These are phyloP conservation scores for Podospora conica DNA, from an alignment of 495 filamentous ascomycete species.

Conservation along the genomic window DNA sequence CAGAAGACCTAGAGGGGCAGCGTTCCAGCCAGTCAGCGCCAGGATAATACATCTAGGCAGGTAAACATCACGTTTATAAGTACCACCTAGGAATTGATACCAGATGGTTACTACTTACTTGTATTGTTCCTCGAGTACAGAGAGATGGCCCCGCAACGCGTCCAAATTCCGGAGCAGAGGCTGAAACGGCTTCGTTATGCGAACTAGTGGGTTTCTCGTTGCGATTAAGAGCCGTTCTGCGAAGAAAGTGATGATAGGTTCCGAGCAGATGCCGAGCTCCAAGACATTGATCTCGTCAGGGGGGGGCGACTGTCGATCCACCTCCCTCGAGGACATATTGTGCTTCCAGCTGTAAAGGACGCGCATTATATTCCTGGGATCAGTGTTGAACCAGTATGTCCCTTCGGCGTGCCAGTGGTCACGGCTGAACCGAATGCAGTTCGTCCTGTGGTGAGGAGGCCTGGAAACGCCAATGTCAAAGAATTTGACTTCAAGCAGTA, in stretches of 20 bases:
- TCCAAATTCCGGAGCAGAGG: neutral
- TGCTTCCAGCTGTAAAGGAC: neutral
- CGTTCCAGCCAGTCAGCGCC: too few species aligned
- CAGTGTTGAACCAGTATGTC: neutral
- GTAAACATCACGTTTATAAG: too few species aligned
- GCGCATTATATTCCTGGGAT: neutral
- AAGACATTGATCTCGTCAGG: constrained; percentile 12
- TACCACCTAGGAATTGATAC: too few species aligned
- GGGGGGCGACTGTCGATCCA: neutral
- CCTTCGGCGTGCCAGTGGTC: too few species aligned
- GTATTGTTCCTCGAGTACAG: neutral
- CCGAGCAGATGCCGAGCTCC: constrained; percentile 1
- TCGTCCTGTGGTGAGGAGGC: too few species aligned
- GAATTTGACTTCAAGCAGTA: neutral
- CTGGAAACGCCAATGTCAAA: neutral
- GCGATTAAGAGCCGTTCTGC: neutral
- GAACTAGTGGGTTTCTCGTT: neutral
- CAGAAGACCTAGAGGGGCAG: too few species aligned
- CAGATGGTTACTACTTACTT: neutral
- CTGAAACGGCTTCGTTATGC: constrained; percentile 5
- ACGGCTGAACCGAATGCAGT: too few species aligned
- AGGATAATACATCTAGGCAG: too few species aligned
- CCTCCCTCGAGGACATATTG: neutral
- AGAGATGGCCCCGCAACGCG: neutral
- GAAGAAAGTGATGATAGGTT: constrained; percentile 3